Evolutionary conservation across 805 yeast species (phyloP), one percentile per base, ranked within the genome.

Genomic region (Jamesozyma jinghongensis): DNA sequence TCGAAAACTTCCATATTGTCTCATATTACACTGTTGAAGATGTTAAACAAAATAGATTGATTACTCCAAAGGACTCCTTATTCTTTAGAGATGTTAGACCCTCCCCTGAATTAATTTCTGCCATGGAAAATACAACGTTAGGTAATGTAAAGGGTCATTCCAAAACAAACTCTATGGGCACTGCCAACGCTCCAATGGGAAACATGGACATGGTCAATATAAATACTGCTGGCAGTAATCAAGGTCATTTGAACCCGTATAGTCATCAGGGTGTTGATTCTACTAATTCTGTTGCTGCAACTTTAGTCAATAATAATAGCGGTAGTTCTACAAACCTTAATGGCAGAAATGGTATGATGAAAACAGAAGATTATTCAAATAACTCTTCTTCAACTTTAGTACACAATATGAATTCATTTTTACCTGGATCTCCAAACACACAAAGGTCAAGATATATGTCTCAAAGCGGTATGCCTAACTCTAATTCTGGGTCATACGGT

Each of bases 21-120:
- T 77, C 88, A 7, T 88, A 88, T 61, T 88, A 85, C 56, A 67
- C 74, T 25, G 80, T 86, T 0, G 75, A 75, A 17, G 95, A 88
- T 57, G 92, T 86, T 3, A 54, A 75, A 38, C 64, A 67, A 27
- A 78, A 79, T 4, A 66, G 63, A 32, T 64, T 87, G 35, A 52
- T 60, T 0, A 65, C 79, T 19, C 95, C 95, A 0, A 65, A 76
- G 4, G 73, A 73, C 32, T 61, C 72, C 6, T 69, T 73, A 6
- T 50, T 56, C 16, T 68, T 85, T 40, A 70, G 71, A 43, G 70
- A 75, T 43, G 47, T 76, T 0, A 59, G 59, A 14, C 69, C 81
- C 5, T 65, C 75, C 3, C 56, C 60, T 14, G 69, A 67, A 10
- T 61, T 81, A 32, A 68, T 79, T 69, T 64, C 62, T 42, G 79